Evolutionary conservation across 495 filamentous ascomycete genomes (phyloP), one percentile per base, ranked within the genome.

Genomic region (Daldinia concentrica): DNA sequence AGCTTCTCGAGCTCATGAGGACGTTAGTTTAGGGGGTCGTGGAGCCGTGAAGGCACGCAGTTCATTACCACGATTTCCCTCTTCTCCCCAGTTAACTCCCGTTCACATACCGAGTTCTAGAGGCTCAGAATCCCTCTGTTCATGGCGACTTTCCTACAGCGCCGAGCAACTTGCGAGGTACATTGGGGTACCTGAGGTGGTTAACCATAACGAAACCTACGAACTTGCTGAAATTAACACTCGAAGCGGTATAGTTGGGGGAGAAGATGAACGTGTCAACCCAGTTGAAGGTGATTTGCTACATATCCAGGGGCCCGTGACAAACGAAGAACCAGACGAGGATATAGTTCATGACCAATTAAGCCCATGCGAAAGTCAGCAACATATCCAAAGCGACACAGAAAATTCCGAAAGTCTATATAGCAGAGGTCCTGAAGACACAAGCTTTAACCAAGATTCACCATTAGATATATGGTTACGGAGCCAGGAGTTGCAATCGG

Each of bases 401-500:
- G 41, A 41, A 12, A 45, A 27, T 22, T 45, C 17, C 3, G 70
- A 65, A 27, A 50, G 57, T 66, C 70, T 34, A 45, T 66, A 15
- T 61, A 71, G 22, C 39, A 74, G 29, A 57, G 65, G 24, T 57
- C 67, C 60, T 50, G n/a, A 58, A n/a, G 68, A 68, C 37, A 67
- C 55, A 54, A 32, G 36, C 14, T 62, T 58, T 36, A 50, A 74
- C 26, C 58, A 79, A 32, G 72, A 79, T 66, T 82, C 80, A 0
- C 79, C 80, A 29, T 45, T 83, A 43, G 72, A 78, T 30, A 76
- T 76, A n/a, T 83, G 81, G 81, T 63, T 83, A 36, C 61, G 80
- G 12, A 83, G 79, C 50, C 81, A 83, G 62, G 79, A 78, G 17
- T 62, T 81, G 22, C 75, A 73, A 27, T 77, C 77, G 26, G 61